These are phyloP conservation scores for Fusarium neocosmosporiellum DNA, from an alignment of 2,329 filamentous ascomycete genomes.

Conservation along the genomic window DNA sequence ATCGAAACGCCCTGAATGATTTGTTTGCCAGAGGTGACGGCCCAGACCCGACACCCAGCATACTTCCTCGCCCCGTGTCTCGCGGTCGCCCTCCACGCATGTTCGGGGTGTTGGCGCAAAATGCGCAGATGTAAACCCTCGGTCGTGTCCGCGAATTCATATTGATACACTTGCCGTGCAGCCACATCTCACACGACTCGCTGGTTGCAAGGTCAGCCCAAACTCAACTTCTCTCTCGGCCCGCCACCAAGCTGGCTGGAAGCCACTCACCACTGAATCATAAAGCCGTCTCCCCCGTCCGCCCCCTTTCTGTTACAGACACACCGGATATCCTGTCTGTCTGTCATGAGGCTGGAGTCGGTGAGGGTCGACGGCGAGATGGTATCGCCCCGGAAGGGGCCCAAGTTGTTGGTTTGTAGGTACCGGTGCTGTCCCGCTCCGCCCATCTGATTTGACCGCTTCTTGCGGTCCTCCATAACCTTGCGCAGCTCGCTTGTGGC, in stretches of 20 bases:
- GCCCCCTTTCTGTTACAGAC: conserved; percentile 62
- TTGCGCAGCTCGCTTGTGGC: conserved; percentile 71
- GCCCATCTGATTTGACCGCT: conserved; percentile 49
- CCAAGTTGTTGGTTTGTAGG: conserved; percentile 45
- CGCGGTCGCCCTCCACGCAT: conserved; percentile 61
- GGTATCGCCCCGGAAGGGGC: conserved; percentile 51
- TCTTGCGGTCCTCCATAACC: conserved; percentile 64
- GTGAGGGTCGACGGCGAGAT: conserved; percentile 65
- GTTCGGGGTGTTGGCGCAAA: conserved; percentile 70
- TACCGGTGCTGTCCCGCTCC: conserved; percentile 50
- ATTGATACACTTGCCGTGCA: conserved; percentile 72
- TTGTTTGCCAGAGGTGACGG: conserved; percentile 57
- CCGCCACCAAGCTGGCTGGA: not conserved
- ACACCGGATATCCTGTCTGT: conserved; percentile 63
- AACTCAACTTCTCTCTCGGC: conserved; percentile 1
- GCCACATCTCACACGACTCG: conserved; percentile 73
- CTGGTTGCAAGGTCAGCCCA: conserved; percentile 51
- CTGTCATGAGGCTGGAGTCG: conserved; percentile 57
- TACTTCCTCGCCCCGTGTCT: conserved; percentile 53
- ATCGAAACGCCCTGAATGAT: conserved; percentile 57
- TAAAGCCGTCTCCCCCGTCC: conserved; percentile 63
- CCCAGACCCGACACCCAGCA: conserved; percentile 37
- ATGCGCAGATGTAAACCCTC: conserved; percentile 72
- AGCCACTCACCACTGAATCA: conserved; percentile 71
- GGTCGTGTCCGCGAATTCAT: conserved; percentile 68